Evolutionary conservation across 805 yeast species (phyloP), one percentile per base, ranked within the genome.

Genomic region (Phaffomyces thermotolerans): DNA sequence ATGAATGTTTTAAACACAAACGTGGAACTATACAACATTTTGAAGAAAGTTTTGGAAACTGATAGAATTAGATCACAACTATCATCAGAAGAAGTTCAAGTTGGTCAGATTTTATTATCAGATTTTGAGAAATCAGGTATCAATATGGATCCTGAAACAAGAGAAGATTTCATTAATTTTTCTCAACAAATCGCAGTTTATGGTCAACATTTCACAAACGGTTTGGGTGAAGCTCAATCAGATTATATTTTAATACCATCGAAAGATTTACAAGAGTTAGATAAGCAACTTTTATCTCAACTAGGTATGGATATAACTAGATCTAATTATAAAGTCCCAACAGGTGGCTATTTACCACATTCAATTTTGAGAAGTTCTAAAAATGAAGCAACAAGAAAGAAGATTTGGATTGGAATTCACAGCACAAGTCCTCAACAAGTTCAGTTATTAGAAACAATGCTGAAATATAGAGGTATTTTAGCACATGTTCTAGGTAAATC

Each of bases 51-150:
- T 0, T 62, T 90, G 43, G 61, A 67, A 2, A 65, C 64, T 36
- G 41, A 54, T 9, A 44, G 54, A 3, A 52, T 69, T 4, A 30
- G 52, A 6, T 29, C 37, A 4, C 50, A 64, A 24, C 64, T 91
- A n/a, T 61, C 81, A 4, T 62, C 66, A 2, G 99, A 93, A 62
- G 97, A 93, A 56, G 59, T 77, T 13, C 76, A 81, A 41, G 98
- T 90, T 2, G 99, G 96, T 0, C 73, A 77, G 41, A 75, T 90
- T 39, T 68, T 93, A 23, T 68, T 83, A 49, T 78, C 84, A 36
- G 99, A 93, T 62, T 93, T 93, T 57, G 84, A 85, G 52, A 81
- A 88, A 51, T 86, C 96, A 0, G 99, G 98, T 0, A 84, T 90
- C 29, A 82, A 81, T 55, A 80, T 89, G 81, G 76, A 71, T 20